phyloP scores from a whole-genome alignment of 2,329 filamentous ascomycete species.

The Alternaria triticimaculans region DNA sequence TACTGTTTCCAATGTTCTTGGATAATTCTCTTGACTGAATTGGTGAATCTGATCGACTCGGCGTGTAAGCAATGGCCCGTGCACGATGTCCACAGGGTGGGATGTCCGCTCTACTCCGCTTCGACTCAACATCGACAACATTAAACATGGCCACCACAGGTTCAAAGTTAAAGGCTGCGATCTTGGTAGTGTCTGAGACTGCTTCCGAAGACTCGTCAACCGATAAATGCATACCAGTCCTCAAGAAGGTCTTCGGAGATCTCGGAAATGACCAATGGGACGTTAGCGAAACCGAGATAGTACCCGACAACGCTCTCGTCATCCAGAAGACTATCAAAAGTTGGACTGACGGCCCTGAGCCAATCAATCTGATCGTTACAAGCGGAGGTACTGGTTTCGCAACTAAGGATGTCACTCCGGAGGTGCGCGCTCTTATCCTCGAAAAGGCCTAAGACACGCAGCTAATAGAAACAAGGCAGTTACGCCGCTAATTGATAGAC shows the following conservation, averaged over 20 bases:
- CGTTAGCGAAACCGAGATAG: conserved; percentile 72
- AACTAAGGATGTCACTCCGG: conserved; percentile 82
- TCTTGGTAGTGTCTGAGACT: conserved; percentile 91
- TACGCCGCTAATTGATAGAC: conserved; percentile 77
- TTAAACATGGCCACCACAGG: conserved; percentile 43
- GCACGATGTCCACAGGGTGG: conserved; percentile 21
- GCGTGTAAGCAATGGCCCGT: conserved; percentile 23
- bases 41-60: conserved; percentile 4
- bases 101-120: conserved; percentile 28
- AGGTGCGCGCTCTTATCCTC: conserved; percentile 61
- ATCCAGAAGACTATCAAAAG: conserved; percentile 76
- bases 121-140: conserved; percentile 18
- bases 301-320: conserved; percentile 74
- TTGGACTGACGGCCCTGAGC: conserved; percentile 72
- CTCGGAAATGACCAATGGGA: conserved; percentile 76
- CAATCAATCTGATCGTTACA: conserved; percentile 79
- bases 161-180: conserved; percentile 69
- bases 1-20: not conserved
- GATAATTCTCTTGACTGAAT: not conserved
- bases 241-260: conserved; percentile 72
- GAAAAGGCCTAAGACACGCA: not conserved
- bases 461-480: conserved; percentile 66
- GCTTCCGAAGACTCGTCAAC: conserved; percentile 79
- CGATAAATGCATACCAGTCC: conserved; percentile 72
- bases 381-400: conserved; percentile 96